These are phyloP conservation scores for Fusarium musae DNA, from an alignment of 2,329 filamentous ascomycete species.

Conservation along the genomic window DNA sequence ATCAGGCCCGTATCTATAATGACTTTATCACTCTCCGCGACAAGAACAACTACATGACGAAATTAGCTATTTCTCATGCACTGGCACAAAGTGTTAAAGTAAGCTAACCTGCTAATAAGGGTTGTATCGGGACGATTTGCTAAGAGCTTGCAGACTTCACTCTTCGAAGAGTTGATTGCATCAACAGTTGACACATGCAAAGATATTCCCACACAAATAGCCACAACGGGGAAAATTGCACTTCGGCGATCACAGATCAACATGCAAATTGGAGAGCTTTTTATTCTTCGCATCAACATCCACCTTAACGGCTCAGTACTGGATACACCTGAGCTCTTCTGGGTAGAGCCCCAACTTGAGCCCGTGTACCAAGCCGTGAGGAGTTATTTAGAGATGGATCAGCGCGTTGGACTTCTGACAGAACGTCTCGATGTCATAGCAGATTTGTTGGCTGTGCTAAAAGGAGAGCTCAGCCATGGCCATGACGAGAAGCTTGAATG, in stretches of 20 bases:
- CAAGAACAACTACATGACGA: slow-evolving; percentile 97
- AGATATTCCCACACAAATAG: slow-evolving; percentile 92
- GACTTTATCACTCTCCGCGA: slow-evolving; percentile 97
- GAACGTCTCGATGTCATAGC: slow-evolving; percentile 89
- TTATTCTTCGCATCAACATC: slow-evolving; percentile 97
- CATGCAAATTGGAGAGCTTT: slow-evolving; percentile 99
- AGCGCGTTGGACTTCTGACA: slow-evolving; percentile 87
- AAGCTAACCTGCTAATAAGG: slow-evolving; percentile 11
- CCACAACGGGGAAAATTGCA: slow-evolving; percentile 89
- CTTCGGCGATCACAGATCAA: slow-evolving; percentile 92
- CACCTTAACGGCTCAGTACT: slow-evolving; percentile 97
- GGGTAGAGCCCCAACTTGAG: slow-evolving; percentile 96
- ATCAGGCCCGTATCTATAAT: slow-evolving; percentile 98
- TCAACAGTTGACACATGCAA: slow-evolving; percentile 94
- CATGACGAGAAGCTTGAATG: slow-evolving; percentile 91
- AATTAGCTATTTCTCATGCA: slow-evolving; percentile 95
- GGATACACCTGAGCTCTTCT: slow-evolving; percentile 97
- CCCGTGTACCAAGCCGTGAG: slow-evolving; percentile 96
- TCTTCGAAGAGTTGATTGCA: slow-evolving; percentile 95
- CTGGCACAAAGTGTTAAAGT: slow-evolving; percentile 95
- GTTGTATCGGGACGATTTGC: not conserved
- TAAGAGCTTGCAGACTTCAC: slow-evolving; percentile 73
- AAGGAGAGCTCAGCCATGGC: slow-evolving; percentile 94
- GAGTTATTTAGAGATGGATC: slow-evolving; percentile 98
- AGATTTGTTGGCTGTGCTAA: slow-evolving; percentile 90